These are phyloP conservation scores for Acarospora socialis DNA, from an alignment of 2,329 filamentous ascomycete species.

Conservation along the genomic window DNA sequence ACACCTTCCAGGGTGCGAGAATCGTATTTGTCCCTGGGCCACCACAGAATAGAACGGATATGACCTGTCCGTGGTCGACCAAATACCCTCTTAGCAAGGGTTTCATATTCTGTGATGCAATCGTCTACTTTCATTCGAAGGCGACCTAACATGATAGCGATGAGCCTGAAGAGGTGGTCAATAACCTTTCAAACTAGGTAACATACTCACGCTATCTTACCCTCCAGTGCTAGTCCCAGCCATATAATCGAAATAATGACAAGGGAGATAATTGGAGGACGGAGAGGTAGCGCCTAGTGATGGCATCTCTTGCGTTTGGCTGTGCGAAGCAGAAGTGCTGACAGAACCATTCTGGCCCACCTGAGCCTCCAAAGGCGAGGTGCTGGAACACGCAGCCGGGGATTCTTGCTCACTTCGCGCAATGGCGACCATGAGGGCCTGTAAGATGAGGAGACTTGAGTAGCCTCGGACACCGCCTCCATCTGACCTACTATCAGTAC, in stretches of 20 bases:
- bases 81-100: conserved; percentile 18
- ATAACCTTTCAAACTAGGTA: neutral
- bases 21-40: conserved; percentile 8
- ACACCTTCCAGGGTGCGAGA: conserved; percentile 2
- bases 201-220: neutral
- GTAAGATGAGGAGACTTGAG: conserved; percentile 13
- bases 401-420: neutral
- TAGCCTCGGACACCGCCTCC: conserved; percentile 14
- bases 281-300: too few species aligned
- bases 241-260: conserved; percentile 14
- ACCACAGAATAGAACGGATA: conserved; percentile 6
- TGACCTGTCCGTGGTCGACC: conserved; percentile 7
- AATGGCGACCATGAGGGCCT: conserved; percentile 10
- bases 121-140: conserved; percentile 23
- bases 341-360: too few species aligned
- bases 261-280: too few species aligned
- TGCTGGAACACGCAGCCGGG: neutral
- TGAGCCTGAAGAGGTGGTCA: conserved; percentile 16
- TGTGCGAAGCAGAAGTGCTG: too few species aligned
- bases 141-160: conserved; percentile 26
- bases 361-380: too few species aligned
- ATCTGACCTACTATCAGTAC: too few species aligned
- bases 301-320: too few species aligned
- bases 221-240: conserved; percentile 14
- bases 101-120: conserved; percentile 20